Evolutionary conservation across 148 eudicot genomes (phyloP).

Genomic region (Rhododendron ovatum): DNA sequence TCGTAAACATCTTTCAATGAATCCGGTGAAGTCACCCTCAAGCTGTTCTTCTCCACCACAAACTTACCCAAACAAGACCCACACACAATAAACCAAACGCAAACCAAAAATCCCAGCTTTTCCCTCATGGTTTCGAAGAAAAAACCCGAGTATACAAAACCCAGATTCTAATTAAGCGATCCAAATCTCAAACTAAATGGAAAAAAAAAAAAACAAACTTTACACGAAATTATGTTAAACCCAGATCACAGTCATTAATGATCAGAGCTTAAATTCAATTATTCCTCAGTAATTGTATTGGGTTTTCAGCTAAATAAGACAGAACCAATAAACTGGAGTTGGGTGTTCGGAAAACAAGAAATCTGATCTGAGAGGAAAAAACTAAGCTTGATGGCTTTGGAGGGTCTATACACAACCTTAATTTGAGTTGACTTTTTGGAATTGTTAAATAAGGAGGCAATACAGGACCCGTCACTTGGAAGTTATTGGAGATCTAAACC

Average conservation of each 20-base stretch:
- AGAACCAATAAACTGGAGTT: background rate
- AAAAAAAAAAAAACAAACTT: background rate
- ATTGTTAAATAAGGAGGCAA: background rate
- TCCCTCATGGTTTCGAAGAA: constrained; percentile 23
- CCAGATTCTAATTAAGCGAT: background rate
- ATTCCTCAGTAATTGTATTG: background rate
- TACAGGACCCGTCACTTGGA: background rate
- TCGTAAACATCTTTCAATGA: constrained; percentile 60
- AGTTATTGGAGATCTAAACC: constrained; percentile 12
- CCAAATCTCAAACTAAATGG: background rate
- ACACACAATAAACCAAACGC: constrained; percentile 26
- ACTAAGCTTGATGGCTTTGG: background rate
- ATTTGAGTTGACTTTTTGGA: background rate
- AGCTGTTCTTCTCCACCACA: constrained; percentile 92
- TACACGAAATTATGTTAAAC: background rate
- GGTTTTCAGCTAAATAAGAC: constrained; percentile 2
- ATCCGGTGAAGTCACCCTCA: constrained; percentile 70
- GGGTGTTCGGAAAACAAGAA: background rate
- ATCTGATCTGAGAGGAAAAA: background rate
- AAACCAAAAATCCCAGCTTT: constrained; percentile 26
- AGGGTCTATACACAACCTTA: background rate
- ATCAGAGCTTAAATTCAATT: background rate
- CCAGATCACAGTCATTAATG: background rate
- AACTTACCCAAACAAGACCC: constrained; percentile 61
- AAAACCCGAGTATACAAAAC: background rate